Conservation (phyloP, 495 filamentous ascomycete genomes). For the Aspergillus baeticus region DNA sequence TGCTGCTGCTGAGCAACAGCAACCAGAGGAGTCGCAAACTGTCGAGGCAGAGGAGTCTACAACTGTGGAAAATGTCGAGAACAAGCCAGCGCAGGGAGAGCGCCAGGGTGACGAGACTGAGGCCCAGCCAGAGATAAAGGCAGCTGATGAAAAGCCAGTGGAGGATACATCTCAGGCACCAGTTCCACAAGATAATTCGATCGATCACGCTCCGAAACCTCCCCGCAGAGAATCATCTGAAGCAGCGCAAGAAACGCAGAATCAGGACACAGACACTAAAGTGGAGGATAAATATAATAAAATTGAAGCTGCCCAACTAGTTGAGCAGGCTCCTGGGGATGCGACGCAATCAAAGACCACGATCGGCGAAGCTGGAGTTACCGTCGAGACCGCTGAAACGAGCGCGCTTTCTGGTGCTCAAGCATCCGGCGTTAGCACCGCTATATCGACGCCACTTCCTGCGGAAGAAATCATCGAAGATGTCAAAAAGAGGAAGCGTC, state of each 20-base stretch:
- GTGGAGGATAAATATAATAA: conserved; percentile 5
- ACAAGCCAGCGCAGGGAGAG: background rate
- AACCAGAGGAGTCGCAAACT: conserved; percentile 18
- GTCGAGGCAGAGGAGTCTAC: background rate
- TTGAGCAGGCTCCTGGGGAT: conserved; percentile 26
- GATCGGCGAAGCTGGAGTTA: conserved; percentile 1
- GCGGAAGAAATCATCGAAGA: conserved; percentile 52
- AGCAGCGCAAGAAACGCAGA: background rate
- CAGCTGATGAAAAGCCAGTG: conserved; percentile 1
- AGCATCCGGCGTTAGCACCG: conserved; percentile 29
- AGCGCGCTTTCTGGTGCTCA: conserved; percentile 13
- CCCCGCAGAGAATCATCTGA: background rate
- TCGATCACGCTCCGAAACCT: background rate
- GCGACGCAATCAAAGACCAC: conserved; percentile 10
- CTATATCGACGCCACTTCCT: conserved; percentile 34
- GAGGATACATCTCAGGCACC: background rate
- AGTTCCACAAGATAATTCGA: background rate
- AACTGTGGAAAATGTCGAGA: background rate
- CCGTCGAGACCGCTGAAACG: conserved; percentile 19
- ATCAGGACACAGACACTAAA: background rate
- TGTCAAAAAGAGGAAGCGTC: conserved; percentile 68
- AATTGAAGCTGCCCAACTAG: conserved; percentile 19
- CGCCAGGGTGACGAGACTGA: background rate
- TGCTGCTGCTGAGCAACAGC: conserved; percentile 13
- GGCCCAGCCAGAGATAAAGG: conserved; percentile 3